Conservation (phyloP, 176 grass and related monocot genomes). For the Eragrostis curvula region DNA sequence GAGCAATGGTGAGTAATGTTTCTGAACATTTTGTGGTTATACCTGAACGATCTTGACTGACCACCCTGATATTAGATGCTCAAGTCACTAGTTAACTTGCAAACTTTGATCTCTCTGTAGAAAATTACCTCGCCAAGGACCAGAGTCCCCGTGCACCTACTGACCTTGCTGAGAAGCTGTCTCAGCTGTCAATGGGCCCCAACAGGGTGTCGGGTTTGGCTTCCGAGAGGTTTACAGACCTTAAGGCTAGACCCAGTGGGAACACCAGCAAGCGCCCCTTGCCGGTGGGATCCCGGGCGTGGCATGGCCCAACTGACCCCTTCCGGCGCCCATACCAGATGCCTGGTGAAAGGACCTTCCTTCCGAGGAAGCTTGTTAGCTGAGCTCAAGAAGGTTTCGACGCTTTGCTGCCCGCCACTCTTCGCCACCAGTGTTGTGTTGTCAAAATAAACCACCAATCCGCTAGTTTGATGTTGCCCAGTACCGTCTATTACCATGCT, state of each 20-base stretch:
- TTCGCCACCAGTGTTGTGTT: too few relatives aligned
- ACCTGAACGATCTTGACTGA: background rate
- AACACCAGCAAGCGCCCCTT: slow-evolving; percentile 38
- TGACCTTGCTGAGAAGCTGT: slow-evolving; percentile 58
- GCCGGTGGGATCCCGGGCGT: slow-evolving; percentile 56
- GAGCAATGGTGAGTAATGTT: slow-evolving; percentile 41
- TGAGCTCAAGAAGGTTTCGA: slow-evolving; percentile 22
- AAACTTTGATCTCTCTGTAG: background rate
- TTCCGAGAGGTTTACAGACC: slow-evolving; percentile 39
- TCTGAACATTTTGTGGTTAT: background rate
- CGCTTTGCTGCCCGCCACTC: too few relatives aligned
- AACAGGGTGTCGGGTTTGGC: slow-evolving; percentile 39
- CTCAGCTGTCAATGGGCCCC: slow-evolving; percentile 59
- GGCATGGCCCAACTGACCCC: slow-evolving; percentile 50
- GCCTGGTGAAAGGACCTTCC: slow-evolving; percentile 57
- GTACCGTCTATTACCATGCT: slow-evolving; percentile 5
- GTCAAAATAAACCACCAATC: background rate
- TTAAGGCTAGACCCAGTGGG: slow-evolving; percentile 45
- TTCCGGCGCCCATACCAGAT: slow-evolving; percentile 54
- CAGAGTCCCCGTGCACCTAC: slow-evolving; percentile 34
- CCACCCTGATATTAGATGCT: background rate
- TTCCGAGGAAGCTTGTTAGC: slow-evolving; percentile 75
- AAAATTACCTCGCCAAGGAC: slow-evolving; percentile 31
- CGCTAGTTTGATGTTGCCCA: background rate
- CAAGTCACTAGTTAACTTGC: background rate